Conservation (phyloP, 306 rosid genomes). For the Ormosia emarginata region DNA sequence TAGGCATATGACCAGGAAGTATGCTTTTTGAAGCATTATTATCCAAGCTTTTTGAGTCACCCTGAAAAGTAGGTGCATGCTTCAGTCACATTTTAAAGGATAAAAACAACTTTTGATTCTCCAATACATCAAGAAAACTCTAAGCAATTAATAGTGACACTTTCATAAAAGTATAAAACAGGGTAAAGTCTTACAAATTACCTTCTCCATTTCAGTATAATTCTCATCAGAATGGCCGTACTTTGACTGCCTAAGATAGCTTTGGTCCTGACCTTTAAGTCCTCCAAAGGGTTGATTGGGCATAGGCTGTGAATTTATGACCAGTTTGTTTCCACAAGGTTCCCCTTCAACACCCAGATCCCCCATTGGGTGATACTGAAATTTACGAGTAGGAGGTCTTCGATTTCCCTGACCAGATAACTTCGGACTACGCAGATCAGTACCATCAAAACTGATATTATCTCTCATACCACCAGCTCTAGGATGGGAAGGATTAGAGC, state of each 20-base stretch:
- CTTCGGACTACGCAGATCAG: conserved; percentile 57
- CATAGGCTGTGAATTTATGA: conserved; percentile 45
- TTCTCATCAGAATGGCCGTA: conserved; percentile 46
- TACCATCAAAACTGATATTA: conserved; percentile 54
- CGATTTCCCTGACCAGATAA: conserved; percentile 52
- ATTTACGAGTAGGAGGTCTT: conserved; percentile 70
- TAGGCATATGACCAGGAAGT: conserved; percentile 52
- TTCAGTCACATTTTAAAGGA: conserved; percentile 23
- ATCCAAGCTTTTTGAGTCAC: conserved; percentile 45
- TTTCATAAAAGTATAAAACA: background rate
- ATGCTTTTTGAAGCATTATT: conserved; percentile 50
- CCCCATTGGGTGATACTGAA: conserved; percentile 96
- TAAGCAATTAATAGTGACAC: conserved; percentile 5
- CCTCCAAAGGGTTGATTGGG: conserved; percentile 59
- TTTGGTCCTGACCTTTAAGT: conserved; percentile 52
- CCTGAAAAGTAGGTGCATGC: conserved; percentile 49
- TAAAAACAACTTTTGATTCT: conserved; percentile 10
- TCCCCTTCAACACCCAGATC: conserved; percentile 62
- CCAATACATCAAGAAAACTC: background rate
- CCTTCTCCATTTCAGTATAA: conserved; percentile 69
- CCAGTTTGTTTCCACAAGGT: conserved; percentile 55
- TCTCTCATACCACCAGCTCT: conserved; percentile 43
- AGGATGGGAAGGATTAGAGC: conserved; percentile 37
- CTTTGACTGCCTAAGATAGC: conserved; percentile 59
- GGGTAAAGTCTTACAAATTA: conserved; percentile 19